phyloP scores from a whole-genome alignment of 768 basidiomycete species.

The Serendipita indica region DNA sequence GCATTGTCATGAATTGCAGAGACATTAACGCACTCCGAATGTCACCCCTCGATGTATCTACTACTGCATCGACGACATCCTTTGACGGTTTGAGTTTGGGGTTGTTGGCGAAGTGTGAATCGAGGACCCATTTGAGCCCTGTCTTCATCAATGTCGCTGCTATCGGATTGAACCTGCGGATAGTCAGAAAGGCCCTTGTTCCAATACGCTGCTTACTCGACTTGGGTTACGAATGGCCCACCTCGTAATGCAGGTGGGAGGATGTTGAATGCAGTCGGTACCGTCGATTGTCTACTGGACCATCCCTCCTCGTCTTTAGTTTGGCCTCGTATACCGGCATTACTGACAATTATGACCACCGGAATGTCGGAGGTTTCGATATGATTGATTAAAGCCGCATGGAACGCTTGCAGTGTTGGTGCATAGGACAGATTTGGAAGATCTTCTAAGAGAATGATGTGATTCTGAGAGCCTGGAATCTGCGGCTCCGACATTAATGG shows the following conservation, averaged over 20 bases:
- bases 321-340: slow-evolving; percentile 66
- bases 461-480: slow-evolving; percentile 22
- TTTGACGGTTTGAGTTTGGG: slow-evolving; percentile 31
- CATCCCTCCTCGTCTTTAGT: slow-evolving; percentile 28
- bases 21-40: slow-evolving; percentile 89
- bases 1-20: slow-evolving; percentile 73
- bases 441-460: slow-evolving; percentile 72
- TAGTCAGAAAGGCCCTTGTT: neutral
- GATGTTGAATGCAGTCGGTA: slow-evolving; percentile 53
- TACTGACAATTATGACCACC: slow-evolving; percentile 69
- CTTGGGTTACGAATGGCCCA: slow-evolving; percentile 65
- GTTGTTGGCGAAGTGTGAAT: slow-evolving; percentile 29
- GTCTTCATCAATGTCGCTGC: slow-evolving; percentile 72
- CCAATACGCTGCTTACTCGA: slow-evolving; percentile 40
- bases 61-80: slow-evolving; percentile 57
- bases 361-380: slow-evolving; percentile 31
- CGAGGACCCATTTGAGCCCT: slow-evolving; percentile 50
- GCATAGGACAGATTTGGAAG: slow-evolving; percentile 79
- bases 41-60: slow-evolving; percentile 75
- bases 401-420: slow-evolving; percentile 55
- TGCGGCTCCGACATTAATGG: slow-evolving; percentile 24
- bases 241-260: slow-evolving; percentile 51
- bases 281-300: slow-evolving; percentile 36
- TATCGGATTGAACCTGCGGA: slow-evolving; percentile 74
- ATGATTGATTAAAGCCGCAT: slow-evolving; percentile 43